phyloP scores from a whole-genome alignment of 805 yeast species.

The Suhomyces vadensis region DNA sequence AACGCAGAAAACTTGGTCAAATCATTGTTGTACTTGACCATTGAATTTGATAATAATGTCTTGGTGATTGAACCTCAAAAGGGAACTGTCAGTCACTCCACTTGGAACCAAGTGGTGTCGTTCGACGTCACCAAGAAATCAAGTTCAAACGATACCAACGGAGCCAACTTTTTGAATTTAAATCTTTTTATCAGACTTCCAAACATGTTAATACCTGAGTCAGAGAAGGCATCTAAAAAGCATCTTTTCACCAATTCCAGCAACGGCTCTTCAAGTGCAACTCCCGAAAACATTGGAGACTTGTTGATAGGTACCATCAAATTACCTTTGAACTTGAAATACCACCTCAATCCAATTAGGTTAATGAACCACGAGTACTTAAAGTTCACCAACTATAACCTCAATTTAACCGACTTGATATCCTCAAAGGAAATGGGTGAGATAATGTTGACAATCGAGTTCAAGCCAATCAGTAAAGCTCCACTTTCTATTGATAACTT shows the following conservation, averaged over 20 bases:
- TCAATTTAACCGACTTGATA: conserved; percentile 37
- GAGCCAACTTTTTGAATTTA: conserved; percentile 60
- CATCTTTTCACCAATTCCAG: conserved; percentile 31
- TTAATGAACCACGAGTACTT: conserved; percentile 61
- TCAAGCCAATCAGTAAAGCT: conserved; percentile 60
- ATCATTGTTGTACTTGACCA: conserved; percentile 77
- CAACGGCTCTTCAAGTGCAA: conserved; percentile 10
- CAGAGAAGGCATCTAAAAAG: conserved; percentile 28
- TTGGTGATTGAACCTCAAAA: conserved; percentile 83
- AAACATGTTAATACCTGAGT: conserved; percentile 52
- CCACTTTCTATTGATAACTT: conserved; percentile 87
- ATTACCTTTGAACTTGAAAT: conserved; percentile 57
- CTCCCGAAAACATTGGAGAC: conserved; percentile 53
- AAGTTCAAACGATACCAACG: conserved; percentile 16
- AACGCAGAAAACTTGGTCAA: conserved; percentile 53
- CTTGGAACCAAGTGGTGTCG: conserved; percentile 85
- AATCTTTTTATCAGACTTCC: conserved; percentile 83
- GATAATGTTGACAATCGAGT: conserved; percentile 65
- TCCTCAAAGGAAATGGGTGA: conserved; percentile 43
- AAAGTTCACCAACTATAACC: conserved; percentile 39
- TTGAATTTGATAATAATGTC: conserved; percentile 94
- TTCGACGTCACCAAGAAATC: conserved; percentile 70
- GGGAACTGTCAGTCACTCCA: conserved; percentile 75
- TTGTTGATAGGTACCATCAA: conserved; percentile 73
- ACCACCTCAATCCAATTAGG: conserved; percentile 52